Evolutionary conservation across 306 rosid species (phyloP).

Genomic region (Carpinus viminea): DNA sequence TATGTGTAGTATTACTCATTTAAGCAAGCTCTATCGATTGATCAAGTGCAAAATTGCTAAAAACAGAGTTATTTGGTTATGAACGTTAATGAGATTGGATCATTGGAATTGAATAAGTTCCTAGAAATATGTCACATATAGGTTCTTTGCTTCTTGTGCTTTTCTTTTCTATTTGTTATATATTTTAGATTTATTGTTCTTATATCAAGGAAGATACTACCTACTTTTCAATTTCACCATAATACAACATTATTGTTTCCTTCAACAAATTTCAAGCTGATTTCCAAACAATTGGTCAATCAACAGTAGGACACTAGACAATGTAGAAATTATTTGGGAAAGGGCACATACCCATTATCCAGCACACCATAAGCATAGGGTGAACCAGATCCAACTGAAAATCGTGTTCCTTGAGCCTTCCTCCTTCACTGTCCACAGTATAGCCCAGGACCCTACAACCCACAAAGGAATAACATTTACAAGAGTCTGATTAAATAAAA

Average conservation of each 20-base stretch:
- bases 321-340: not conserved
- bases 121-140: no score
- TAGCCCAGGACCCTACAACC: conserved; percentile 85
- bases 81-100: no score
- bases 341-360: conserved; percentile 65
- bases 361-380: conserved; percentile 97
- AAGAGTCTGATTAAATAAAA: conserved; percentile 3
- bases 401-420: conserved; percentile 86
- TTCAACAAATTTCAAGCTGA: conserved; percentile 1
- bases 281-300: not conserved
- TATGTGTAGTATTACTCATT: no score
- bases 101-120: no score
- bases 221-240: not conserved
- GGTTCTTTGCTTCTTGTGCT: not conserved
- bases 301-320: not conserved
- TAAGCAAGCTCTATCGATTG: not conserved
- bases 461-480: not conserved
- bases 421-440: conserved; percentile 98
- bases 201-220: not conserved
- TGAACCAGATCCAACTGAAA: conserved; percentile 98
- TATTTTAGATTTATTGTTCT: not conserved
- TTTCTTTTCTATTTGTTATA: not conserved
- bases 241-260: not conserved
- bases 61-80: not conserved
- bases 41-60: not conserved